Conservation (phyloP, 805 yeast species). For the Hyphopichia homilentoma region DNA sequence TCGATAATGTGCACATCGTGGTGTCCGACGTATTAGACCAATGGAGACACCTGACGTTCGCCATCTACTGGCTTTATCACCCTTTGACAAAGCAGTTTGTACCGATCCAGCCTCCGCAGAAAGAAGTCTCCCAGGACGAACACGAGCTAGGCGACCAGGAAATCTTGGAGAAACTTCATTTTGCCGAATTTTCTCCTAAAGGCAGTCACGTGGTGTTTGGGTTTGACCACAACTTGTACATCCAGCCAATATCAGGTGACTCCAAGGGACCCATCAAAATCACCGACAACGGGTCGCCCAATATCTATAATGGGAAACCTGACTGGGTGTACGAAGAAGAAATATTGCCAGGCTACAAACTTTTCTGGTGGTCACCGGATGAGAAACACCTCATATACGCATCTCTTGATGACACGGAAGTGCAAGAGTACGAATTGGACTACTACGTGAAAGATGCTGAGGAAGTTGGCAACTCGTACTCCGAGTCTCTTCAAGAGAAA, state of each 20-base stretch:
- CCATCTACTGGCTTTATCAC: conserved; percentile 35
- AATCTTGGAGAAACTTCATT: conserved; percentile 33
- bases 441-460: conserved; percentile 38
- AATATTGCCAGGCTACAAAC: conserved; percentile 51
- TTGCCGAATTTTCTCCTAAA: conserved; percentile 61
- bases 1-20: conserved; percentile 47
- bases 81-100: conserved; percentile 21
- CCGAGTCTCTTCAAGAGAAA: conserved; percentile 7
- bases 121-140: conserved; percentile 5
- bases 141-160: conserved; percentile 3
- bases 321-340: conserved; percentile 90
- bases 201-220: conserved; percentile 57
- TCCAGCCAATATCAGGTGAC: conserved; percentile 32
- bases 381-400: conserved; percentile 53
- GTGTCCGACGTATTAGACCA: conserved; percentile 46
- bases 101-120: conserved; percentile 30
- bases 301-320: conserved; percentile 62
- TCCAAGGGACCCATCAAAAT: conserved; percentile 24
- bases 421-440: conserved; percentile 49
- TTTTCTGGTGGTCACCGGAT: conserved; percentile 76
- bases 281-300: conserved; percentile 49
- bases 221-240: conserved; percentile 50
- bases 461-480: conserved; percentile 10
- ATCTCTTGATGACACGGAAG: conserved; percentile 56
- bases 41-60: conserved; percentile 38